phyloP scores from a whole-genome alignment of 495 filamentous ascomycete species.

The Cercophora scortea region DNA sequence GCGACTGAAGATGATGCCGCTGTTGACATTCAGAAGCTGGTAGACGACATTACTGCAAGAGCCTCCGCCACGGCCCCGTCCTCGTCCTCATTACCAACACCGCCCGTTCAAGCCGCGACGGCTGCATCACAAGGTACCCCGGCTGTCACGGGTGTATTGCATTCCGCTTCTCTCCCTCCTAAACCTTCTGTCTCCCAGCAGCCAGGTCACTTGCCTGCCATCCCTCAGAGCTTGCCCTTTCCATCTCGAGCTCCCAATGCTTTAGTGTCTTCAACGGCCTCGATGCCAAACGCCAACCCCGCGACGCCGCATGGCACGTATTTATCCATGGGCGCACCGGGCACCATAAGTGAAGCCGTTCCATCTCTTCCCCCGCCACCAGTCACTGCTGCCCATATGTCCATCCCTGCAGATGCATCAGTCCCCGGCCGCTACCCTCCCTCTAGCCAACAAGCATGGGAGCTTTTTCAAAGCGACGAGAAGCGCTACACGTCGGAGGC shows the following conservation, averaged over 20 bases:
- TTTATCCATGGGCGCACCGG: conserved; percentile 43
- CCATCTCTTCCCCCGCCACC: conserved; percentile 52
- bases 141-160: conserved; percentile 35
- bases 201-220: conserved; percentile 14
- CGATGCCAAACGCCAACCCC: conserved; percentile 35
- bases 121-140: conserved; percentile 28
- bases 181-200: conserved; percentile 44
- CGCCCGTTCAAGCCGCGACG: conserved; percentile 21
- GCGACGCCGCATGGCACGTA: conserved; percentile 36
- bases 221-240: conserved; percentile 44
- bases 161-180: conserved; percentile 43
- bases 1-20: conserved; percentile 28
- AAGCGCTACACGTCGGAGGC: conserved; percentile 28
- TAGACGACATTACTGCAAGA: conserved; percentile 44
- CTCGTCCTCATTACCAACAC: conserved; percentile 9
- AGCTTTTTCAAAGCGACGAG: conserved; percentile 78
- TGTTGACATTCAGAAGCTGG: conserved; percentile 42
- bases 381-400: conserved; percentile 45
- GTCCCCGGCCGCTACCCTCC: not conserved
- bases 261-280: conserved; percentile 41
- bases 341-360: conserved; percentile 43
- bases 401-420: conserved; percentile 16
- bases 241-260: conserved; percentile 14
- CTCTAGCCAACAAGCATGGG: conserved; percentile 58
- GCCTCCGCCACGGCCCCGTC: conserved; percentile 24